These are phyloP conservation scores for Xylaria sp. DNA, from an alignment of 2,329 filamentous ascomycete genomes.

Conservation along the genomic window DNA sequence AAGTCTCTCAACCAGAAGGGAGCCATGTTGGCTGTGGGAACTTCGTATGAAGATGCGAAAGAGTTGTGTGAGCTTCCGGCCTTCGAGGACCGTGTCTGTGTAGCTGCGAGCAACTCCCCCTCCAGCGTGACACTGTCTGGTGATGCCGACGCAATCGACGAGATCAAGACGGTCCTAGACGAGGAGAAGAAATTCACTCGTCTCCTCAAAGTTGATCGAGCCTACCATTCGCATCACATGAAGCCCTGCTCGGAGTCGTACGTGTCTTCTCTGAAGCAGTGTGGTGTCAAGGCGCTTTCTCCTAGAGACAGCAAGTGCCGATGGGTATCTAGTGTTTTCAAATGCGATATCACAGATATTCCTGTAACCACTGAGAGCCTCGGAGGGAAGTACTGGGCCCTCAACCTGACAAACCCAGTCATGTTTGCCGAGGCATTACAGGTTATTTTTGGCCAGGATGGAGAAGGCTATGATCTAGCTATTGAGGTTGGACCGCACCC, in stretches of 20 bases:
- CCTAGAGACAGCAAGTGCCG: background rate
- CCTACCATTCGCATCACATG: conserved; percentile 43
- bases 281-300: background rate
- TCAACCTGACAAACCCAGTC: conserved; percentile 34
- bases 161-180: conserved; percentile 24
- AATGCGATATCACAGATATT: background rate
- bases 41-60: conserved; percentile 41
- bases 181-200: conserved; percentile 39
- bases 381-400: conserved; percentile 28
- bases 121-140: conserved; percentile 38
- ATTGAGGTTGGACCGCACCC: conserved; percentile 36
- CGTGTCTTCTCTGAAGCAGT: conserved; percentile 18
- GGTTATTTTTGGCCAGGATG: background rate
- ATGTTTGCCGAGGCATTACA: conserved; percentile 33
- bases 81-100: conserved; percentile 26
- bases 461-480: conserved; percentile 13
- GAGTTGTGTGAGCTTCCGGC: conserved; percentile 31
- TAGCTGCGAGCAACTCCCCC: conserved; percentile 41
- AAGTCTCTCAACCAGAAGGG: conserved; percentile 40
- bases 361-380: conserved; percentile 9
- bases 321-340: conserved; percentile 20
- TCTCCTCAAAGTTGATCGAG: conserved; percentile 35
- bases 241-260: conserved; percentile 23
- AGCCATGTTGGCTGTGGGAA: conserved; percentile 58
- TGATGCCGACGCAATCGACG: conserved; percentile 36